phyloP scores from a whole-genome alignment of 805 yeast species.

The Starmerella khaoyaiensis region DNA sequence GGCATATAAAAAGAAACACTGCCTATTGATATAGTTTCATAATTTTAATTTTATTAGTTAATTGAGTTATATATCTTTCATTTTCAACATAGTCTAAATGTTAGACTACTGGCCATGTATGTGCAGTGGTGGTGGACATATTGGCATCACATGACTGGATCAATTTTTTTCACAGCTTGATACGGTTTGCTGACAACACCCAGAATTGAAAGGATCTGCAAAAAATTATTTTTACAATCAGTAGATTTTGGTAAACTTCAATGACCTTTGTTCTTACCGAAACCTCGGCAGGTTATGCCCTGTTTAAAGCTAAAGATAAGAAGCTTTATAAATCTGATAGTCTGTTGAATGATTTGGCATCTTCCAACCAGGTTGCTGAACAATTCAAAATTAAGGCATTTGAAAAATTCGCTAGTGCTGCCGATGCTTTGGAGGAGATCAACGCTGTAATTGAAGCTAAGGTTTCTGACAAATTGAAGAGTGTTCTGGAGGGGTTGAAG shows the following conservation, averaged over 20 bases:
- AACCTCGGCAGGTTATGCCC: slow-evolving; percentile 98
- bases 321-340: slow-evolving; percentile 78
- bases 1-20: too few relatives aligned
- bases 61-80: too few relatives aligned
- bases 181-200: slow-evolving; percentile 1
- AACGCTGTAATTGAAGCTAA: slow-evolving; percentile 85
- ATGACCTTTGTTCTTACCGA: slow-evolving; percentile 61
- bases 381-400: slow-evolving; percentile 92
- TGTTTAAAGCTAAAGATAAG: slow-evolving; percentile 94
- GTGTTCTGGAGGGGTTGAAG: slow-evolving; percentile 39
- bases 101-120: too few relatives aligned
- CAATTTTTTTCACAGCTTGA: slow-evolving; percentile 1
- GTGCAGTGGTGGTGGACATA: too few relatives aligned
- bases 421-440: slow-evolving; percentile 92
- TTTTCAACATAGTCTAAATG: too few relatives aligned
- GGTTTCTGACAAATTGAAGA: slow-evolving; percentile 73
- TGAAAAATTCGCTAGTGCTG: slow-evolving; percentile 87
- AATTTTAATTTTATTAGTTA: too few relatives aligned
- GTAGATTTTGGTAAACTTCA: neutral
- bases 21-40: too few relatives aligned
- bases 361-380: slow-evolving; percentile 72
- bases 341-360: slow-evolving; percentile 61
- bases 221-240: neutral
- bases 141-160: too few relatives aligned
- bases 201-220: neutral